Percentiles rank a stretch among this genome's conserved stretches.
phyloP scores from a whole-genome alignment of 2,329 filamentous ascomycete genomes.

The Metarhizium rileyi region DNA sequence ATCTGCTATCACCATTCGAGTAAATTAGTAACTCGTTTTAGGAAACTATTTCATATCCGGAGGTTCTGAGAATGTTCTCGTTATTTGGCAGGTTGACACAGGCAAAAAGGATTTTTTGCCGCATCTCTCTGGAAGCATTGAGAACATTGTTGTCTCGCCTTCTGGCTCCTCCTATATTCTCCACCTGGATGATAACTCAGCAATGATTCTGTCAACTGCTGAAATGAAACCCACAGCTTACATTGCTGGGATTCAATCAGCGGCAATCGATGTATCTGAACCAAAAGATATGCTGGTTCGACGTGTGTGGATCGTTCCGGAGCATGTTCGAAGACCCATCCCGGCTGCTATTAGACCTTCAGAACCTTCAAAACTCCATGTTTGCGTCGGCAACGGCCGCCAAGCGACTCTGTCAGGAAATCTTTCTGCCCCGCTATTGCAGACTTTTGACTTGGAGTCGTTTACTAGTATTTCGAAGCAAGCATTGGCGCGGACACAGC shows the following conservation, averaged over 20 bases:
- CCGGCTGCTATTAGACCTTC: constrained; percentile 54
- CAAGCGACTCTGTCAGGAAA: constrained; percentile 43
- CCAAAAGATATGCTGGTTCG: constrained; percentile 44
- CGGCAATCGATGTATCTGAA: constrained; percentile 38
- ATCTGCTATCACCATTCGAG: neutral
- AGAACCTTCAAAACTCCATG: constrained; percentile 52
- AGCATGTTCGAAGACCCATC: constrained; percentile 38
- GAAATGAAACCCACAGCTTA: constrained; percentile 80
- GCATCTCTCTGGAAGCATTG: constrained; percentile 79
- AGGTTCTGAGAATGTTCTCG: constrained; percentile 78
- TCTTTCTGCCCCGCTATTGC: constrained; percentile 52
- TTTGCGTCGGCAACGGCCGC: constrained; percentile 56
- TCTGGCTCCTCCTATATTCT: constrained; percentile 73
- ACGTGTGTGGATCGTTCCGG: constrained; percentile 37
- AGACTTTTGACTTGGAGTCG: constrained; percentile 77
- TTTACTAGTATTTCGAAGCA: constrained; percentile 76
- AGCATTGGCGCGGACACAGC: constrained; percentile 78
- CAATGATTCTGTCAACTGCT: constrained; percentile 81
- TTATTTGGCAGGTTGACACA: constrained; percentile 90
- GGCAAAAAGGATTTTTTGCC: constrained; percentile 74
- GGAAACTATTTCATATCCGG: constrained; percentile 92
- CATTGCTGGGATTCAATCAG: constrained; percentile 70
- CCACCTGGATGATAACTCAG: constrained; percentile 83
- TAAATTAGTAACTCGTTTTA: constrained; percentile 29
- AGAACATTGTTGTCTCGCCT: constrained; percentile 74